A percentile compares a stretch with the other conserved stretches of the same genome.
phyloP scores from a whole-genome alignment of 805 yeast genomes.

The Maudiozyma turicensis region DNA sequence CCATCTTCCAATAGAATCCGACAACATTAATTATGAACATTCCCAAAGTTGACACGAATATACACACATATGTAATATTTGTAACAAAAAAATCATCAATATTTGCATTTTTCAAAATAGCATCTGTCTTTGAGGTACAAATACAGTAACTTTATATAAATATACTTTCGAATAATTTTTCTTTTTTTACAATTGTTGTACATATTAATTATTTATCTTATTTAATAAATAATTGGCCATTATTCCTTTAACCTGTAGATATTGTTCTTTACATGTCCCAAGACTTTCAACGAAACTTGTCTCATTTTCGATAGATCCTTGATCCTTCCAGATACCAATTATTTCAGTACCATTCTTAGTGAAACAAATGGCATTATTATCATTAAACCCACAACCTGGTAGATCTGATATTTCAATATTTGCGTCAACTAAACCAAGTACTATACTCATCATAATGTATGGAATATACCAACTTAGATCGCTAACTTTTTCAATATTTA shows the following conservation, averaged over 20 bases:
- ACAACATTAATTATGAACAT: no score
- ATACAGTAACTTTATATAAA: no score
- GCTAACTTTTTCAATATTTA: slow-evolving; percentile 33
- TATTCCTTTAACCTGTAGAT: slow-evolving; percentile 12
- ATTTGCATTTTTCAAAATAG: neutral
- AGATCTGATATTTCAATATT: slow-evolving; percentile 73
- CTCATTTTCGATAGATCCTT: slow-evolving; percentile 15
- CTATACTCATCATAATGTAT: slow-evolving; percentile 33
- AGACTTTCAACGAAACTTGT: slow-evolving; percentile 23
- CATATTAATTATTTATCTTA: neutral
- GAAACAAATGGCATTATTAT: slow-evolving; percentile 39
- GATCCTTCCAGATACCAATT: slow-evolving; percentile 49
- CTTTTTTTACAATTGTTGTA: no score
- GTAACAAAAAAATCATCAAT: no score
- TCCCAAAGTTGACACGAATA: no score
- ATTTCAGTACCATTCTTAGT: slow-evolving; percentile 48
- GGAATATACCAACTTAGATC: slow-evolving; percentile 26
- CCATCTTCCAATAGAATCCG: neutral
- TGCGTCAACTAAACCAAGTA: slow-evolving; percentile 74
- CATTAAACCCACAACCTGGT: slow-evolving; percentile 52
- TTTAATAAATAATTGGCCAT: slow-evolving; percentile 14
- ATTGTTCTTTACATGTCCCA: slow-evolving; percentile 34
- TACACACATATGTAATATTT: neutral
- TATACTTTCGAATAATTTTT: no score
- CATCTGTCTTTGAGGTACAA: neutral